A percentile compares a stretch with the other conserved stretches of the same genome.
Evolutionary conservation across 192 early-diverging fungal genomes (phyloP).

Genomic region (Podila epigama): DNA sequence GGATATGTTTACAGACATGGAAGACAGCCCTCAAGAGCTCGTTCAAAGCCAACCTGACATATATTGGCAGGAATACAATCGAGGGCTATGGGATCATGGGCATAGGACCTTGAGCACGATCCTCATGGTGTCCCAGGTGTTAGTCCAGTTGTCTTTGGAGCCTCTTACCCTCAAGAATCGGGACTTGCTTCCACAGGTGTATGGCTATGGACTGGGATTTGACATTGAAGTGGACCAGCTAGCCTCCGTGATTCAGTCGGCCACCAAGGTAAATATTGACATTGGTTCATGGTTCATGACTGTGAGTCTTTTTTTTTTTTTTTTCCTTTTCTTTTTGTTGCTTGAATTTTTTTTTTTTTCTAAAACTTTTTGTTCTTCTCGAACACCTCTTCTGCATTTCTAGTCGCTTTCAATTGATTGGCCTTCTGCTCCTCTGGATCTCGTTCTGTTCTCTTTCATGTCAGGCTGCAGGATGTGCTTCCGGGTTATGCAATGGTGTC

Average conservation of each 20-base stretch:
- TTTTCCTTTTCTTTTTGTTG: background rate
- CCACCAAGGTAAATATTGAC: slow-evolving; percentile 17
- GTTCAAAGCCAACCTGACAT: no score
- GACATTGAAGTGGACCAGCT: slow-evolving; percentile 27
- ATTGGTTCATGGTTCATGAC: no score
- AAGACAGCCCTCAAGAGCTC: background rate
- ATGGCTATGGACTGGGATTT: slow-evolving; percentile 8
- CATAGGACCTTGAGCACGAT: background rate
- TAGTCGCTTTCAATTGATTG: slow-evolving; percentile 10
- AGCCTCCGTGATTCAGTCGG: slow-evolving; percentile 11
- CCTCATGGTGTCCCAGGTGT: background rate
- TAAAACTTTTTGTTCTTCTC: background rate
- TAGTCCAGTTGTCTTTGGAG: slow-evolving; percentile 21
- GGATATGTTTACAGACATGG: background rate
- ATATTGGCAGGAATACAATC: background rate
- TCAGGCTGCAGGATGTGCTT: slow-evolving; percentile 11
- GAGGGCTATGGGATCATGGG: background rate
- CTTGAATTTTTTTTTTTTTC: no score
- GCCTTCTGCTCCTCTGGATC: background rate
- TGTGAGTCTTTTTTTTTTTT: background rate
- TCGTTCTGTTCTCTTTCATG: slow-evolving; percentile 24
- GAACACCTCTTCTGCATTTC: no score
- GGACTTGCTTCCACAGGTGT: background rate
- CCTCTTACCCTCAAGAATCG: slow-evolving; percentile 4
- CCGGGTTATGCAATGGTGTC: no score